phyloP scores from a whole-genome alignment of 1,284 basidiomycete species.

The Microbotryum scabiosae region DNA sequence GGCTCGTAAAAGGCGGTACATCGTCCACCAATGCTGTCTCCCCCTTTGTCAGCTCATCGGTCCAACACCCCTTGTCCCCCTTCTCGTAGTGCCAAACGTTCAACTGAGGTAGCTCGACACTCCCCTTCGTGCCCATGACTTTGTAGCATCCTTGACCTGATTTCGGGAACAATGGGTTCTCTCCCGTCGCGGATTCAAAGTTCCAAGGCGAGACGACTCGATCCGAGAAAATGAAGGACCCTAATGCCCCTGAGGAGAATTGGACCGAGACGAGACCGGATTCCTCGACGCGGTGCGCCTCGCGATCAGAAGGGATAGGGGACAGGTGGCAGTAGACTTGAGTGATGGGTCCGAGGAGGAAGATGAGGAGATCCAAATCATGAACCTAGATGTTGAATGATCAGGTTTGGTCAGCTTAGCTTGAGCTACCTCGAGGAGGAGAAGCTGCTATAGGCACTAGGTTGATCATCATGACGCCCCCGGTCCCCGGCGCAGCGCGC shows the following conservation, averaged over 20 bases:
- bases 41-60: constrained; percentile 14
- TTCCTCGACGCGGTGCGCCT: constrained; percentile 27
- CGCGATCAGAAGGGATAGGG: neutral
- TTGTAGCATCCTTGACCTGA: constrained; percentile 22
- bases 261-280: constrained; percentile 27
- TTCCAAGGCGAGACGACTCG: constrained; percentile 24
- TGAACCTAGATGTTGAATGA: constrained; percentile 1
- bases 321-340: constrained; percentile 21
- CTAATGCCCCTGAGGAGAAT: constrained; percentile 27
- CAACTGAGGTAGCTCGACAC: constrained; percentile 24
- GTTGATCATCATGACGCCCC: constrained; percentile 28
- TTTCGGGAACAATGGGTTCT: constrained; percentile 28
- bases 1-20: constrained; percentile 27
- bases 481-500: constrained; percentile 9
- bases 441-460: constrained; percentile 6
- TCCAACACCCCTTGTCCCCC: constrained; percentile 1
- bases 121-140: constrained; percentile 27
- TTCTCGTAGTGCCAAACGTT: constrained; percentile 12
- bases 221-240: constrained; percentile 33
- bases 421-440: neutral
- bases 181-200: constrained; percentile 31
- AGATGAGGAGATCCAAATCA: constrained; percentile 28
- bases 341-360: constrained; percentile 27
- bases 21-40: constrained; percentile 1
- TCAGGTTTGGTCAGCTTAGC: neutral